Conservation (phyloP, 2,329 filamentous ascomycete species). For the Hymenoscyphus scutula region DNA sequence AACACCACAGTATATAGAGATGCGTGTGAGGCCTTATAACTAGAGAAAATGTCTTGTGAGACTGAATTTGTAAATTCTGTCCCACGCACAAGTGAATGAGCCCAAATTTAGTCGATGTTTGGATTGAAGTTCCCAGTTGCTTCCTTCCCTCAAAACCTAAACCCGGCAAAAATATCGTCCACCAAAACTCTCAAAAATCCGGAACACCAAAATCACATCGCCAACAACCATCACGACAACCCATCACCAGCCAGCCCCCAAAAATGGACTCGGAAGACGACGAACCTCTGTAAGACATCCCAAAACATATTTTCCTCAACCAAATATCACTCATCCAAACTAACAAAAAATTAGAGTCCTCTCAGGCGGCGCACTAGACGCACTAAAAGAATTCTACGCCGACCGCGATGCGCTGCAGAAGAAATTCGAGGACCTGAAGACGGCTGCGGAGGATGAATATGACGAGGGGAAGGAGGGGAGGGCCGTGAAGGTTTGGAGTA, state of each 20-base stretch:
- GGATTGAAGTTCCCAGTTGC: too few relatives aligned
- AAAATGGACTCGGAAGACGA: slow-evolving; percentile 14
- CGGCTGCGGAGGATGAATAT: slow-evolving; percentile 55
- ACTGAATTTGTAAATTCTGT: background rate
- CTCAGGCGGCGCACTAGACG: slow-evolving; percentile 62
- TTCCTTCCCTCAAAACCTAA: too few relatives aligned
- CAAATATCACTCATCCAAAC: too few relatives aligned
- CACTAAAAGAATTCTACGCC: slow-evolving; percentile 70
- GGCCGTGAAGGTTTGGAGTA: slow-evolving; percentile 46
- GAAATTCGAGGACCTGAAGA: slow-evolving; percentile 66
- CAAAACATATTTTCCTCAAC: too few relatives aligned
- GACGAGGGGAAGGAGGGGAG: background rate
- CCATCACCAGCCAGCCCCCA: background rate
- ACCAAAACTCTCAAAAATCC: slow-evolving; percentile 5
- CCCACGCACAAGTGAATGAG: background rate
- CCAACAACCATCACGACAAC: slow-evolving; percentile 1
- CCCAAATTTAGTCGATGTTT: too few relatives aligned
- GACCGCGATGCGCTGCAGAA: slow-evolving; percentile 67
- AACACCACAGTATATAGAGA: background rate
- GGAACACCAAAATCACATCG: too few relatives aligned
- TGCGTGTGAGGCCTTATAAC: background rate
- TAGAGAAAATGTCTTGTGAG: background rate
- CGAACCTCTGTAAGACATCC: slow-evolving; percentile 13
- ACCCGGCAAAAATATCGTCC: slow-evolving; percentile 13
- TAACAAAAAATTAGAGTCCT: slow-evolving; percentile 49